Conservation (phyloP, 1,284 basidiomycete species). For the Malassezia dermatis region DNA sequence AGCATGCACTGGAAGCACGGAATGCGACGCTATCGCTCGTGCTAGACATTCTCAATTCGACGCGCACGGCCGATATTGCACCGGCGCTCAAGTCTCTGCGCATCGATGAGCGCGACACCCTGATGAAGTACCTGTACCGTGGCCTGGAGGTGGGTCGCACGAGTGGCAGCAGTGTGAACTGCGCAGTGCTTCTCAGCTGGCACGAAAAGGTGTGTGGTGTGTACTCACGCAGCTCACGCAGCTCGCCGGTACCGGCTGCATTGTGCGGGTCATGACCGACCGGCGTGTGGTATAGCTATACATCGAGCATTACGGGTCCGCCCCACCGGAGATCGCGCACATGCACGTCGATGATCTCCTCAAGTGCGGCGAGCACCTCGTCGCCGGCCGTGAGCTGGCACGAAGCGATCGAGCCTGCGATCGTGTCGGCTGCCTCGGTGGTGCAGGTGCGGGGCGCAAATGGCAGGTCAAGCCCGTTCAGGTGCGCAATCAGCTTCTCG, state of each 20-base stretch:
- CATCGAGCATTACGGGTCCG: conserved; percentile 17
- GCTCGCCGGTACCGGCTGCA: conserved; percentile 86
- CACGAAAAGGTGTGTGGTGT: conserved; percentile 70
- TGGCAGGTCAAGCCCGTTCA: conserved; percentile 37
- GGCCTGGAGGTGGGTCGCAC: conserved; percentile 65
- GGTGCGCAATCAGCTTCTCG: conserved; percentile 38
- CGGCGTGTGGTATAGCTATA: conserved; percentile 57
- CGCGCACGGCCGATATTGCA: conserved; percentile 78
- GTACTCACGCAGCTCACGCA: conserved; percentile 66
- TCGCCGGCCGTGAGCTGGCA: conserved; percentile 28
- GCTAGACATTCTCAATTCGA: conserved; percentile 88
- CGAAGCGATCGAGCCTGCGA: conserved; percentile 30
- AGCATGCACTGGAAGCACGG: conserved; percentile 29
- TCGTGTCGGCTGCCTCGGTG: conserved; percentile 27
- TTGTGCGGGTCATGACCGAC: conserved; percentile 95
- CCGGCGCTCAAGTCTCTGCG: conserved; percentile 64
- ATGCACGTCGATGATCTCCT: conserved; percentile 34
- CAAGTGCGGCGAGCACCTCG: conserved; percentile 30
- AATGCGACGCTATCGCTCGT: conserved; percentile 65
- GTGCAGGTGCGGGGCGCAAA: conserved; percentile 45
- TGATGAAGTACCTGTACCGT: conserved; percentile 99
- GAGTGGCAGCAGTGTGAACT: conserved; percentile 24
- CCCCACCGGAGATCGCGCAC: conserved; percentile 35
- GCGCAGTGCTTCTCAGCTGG: conserved; percentile 79
- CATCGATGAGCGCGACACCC: conserved; percentile 71